A percentile compares a stretch with the other conserved stretches of the same genome.
These are phyloP conservation scores for Microdochium trichocladiopsis DNA, from an alignment of 2,329 filamentous ascomycete genomes.

Conservation along the genomic window DNA sequence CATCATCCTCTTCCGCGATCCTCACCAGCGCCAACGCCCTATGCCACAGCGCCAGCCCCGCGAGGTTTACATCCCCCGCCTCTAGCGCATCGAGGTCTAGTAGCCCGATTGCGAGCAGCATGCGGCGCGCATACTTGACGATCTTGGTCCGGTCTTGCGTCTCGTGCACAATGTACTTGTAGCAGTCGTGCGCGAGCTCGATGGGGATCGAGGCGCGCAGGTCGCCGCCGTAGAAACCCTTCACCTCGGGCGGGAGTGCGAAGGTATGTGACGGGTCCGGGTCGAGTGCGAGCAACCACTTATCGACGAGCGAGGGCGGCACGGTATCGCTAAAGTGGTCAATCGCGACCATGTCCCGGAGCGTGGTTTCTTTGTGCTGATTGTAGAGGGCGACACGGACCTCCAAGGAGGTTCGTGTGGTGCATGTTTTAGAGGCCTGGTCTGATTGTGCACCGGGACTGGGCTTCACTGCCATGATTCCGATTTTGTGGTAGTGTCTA, in stretches of 20 bases:
- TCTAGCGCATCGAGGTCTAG: background rate
- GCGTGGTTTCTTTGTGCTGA: background rate
- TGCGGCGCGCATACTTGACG: background rate
- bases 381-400: background rate
- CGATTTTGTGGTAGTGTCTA: too few relatives aligned
- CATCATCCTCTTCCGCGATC: background rate
- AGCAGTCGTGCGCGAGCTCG: background rate
- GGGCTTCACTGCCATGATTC: too few relatives aligned
- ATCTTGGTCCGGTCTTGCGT: background rate
- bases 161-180: constrained; percentile 1
- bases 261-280: background rate
- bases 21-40: background rate
- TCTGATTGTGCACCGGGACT: too few relatives aligned
- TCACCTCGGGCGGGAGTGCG: background rate
- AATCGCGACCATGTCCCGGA: background rate
- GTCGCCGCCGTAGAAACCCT: background rate
- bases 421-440: too few relatives aligned
- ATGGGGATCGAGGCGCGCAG: background rate
- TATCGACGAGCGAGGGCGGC: background rate
- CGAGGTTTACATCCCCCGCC: background rate
- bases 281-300: background rate
- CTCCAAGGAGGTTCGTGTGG: too few relatives aligned
- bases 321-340: background rate
- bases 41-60: background rate
- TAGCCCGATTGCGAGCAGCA: background rate